Percentiles rank a stretch among this genome's conserved stretches.
Evolutionary conservation across 2,329 filamentous ascomycete genomes (phyloP).

Genomic region (Stagonosporopsis cucurbitacearum): DNA sequence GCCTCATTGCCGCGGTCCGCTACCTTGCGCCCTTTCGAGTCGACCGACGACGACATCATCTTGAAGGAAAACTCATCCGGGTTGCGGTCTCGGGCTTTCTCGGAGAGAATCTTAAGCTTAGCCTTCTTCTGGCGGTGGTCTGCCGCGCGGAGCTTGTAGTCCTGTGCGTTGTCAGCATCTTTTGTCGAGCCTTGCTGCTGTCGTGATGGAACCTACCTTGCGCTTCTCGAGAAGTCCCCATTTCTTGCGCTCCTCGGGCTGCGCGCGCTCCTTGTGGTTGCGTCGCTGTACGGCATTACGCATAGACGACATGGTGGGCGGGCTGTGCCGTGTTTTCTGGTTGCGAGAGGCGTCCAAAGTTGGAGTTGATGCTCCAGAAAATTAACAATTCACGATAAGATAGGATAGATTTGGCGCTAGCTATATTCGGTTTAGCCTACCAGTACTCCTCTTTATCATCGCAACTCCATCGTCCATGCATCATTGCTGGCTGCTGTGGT

Average conservation of each 20-base stretch:
- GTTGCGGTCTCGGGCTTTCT: constrained; percentile 67
- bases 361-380: constrained; percentile 3
- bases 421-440: neutral
- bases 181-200: neutral
- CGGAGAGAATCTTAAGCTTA: constrained; percentile 63
- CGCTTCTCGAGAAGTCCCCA: constrained; percentile 95
- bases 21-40: constrained; percentile 52
- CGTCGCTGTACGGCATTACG: constrained; percentile 67
- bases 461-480: no score
- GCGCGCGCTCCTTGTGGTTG: constrained; percentile 87
- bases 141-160: constrained; percentile 69
- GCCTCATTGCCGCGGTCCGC: constrained; percentile 55
- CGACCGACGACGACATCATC: constrained; percentile 63
- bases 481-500: no score
- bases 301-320: constrained; percentile 40
- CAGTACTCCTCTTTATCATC: neutral
- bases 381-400: neutral
- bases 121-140: constrained; percentile 69
- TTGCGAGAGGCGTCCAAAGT: neutral
- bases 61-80: constrained; percentile 71
- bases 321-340: neutral
- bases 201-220: constrained; percentile 58
- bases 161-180: constrained; percentile 45
- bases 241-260: constrained; percentile 81
- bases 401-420: neutral